Evolutionary conservation across 2,329 filamentous ascomycete species (phyloP), one percentile per base, ranked within the genome.

Genomic region (Trichoderma guizhouense): DNA sequence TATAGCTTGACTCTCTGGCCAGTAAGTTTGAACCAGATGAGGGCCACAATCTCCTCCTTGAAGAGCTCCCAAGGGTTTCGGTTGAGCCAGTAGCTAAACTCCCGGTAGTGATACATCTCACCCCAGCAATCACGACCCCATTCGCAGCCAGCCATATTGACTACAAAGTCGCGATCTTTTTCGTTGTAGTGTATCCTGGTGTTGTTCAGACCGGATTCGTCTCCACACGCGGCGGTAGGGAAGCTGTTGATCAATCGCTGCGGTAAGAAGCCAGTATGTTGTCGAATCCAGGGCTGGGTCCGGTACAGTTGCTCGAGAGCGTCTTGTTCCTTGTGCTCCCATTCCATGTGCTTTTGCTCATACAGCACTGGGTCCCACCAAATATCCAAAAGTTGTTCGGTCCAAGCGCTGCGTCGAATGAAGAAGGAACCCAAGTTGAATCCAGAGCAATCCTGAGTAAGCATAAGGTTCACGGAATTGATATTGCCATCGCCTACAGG

Each of bases 351-450:
- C 80, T 94, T 97, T 83, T 99, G 96, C 83, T 99, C 96, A 81
- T 99, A 99, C 71, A 92, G 90, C 34, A 98, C 95, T 0, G 96
- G 96, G 78, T 99, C 96, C 96, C 96, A 99, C 96, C 96, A 99
- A 67, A 97, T 88, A 79, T 99, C 96, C 43, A 99, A 88, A 21
- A 99, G 84, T 5, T 94, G 91, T 78, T 98, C 95, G 0, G 95
- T 93, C 93, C 95, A 99, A 30, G 90, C 86, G 77, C 93, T 93
- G 73, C 96, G 90, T 64, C 91, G 90, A 58, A 98, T 84, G 81
- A 99, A 96, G 86, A 99, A 99, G 18, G 94, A 97, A 21, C 96
- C 96, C 14, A 99, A 87, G 80, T 98, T 99, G 86, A 99, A 98
- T 34, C 96, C 96, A 1, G 91, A 90, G 81, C 96, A 99, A 82